Percentiles rank a stretch among this genome's conserved stretches.
phyloP scores from a whole-genome alignment of 805 yeast genomes.

The Suhomyces sp. region DNA sequence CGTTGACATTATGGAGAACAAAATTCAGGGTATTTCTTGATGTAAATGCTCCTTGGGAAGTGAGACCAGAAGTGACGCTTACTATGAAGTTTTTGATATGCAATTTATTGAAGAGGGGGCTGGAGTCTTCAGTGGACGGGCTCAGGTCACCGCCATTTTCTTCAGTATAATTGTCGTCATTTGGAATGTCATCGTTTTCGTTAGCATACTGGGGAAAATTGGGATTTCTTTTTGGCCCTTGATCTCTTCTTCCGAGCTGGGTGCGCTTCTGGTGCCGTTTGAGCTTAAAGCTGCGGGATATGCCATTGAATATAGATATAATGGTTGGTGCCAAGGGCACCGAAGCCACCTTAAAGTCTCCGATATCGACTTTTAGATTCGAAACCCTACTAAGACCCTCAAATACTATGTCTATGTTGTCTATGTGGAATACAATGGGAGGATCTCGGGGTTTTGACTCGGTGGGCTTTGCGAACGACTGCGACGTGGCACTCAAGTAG shows the following conservation, averaged over 20 bases:
- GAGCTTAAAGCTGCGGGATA: constrained; percentile 34
- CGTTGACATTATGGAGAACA: constrained; percentile 24
- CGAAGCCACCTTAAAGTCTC: constrained; percentile 40
- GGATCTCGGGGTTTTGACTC: constrained; percentile 4
- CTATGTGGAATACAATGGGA: constrained; percentile 29
- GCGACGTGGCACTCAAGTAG: constrained; percentile 78
- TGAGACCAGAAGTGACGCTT: constrained; percentile 48
- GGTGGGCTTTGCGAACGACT: constrained; percentile 27
- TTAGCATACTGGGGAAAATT: constrained; percentile 26
- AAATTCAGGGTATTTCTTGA: constrained; percentile 27
- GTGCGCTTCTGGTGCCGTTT: constrained; percentile 29
- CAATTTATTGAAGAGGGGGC: constrained; percentile 36
- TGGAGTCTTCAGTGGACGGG: constrained; percentile 5
- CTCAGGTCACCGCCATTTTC: constrained; percentile 10
- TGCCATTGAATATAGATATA: constrained; percentile 33
- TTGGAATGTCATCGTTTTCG: constrained; percentile 7
- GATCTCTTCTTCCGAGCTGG: constrained; percentile 4
- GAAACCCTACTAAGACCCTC: constrained; percentile 42
- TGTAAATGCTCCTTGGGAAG: constrained; percentile 39
- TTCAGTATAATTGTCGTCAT: constrained; percentile 9
- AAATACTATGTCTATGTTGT: constrained; percentile 41
- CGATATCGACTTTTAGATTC: constrained; percentile 40
- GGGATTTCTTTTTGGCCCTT: constrained; percentile 6
- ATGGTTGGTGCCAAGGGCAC: constrained; percentile 42
- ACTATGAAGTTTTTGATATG: constrained; percentile 36